phyloP scores from a whole-genome alignment of 2,329 filamentous ascomycete genomes.

The Neofusicoccum ribis region DNA sequence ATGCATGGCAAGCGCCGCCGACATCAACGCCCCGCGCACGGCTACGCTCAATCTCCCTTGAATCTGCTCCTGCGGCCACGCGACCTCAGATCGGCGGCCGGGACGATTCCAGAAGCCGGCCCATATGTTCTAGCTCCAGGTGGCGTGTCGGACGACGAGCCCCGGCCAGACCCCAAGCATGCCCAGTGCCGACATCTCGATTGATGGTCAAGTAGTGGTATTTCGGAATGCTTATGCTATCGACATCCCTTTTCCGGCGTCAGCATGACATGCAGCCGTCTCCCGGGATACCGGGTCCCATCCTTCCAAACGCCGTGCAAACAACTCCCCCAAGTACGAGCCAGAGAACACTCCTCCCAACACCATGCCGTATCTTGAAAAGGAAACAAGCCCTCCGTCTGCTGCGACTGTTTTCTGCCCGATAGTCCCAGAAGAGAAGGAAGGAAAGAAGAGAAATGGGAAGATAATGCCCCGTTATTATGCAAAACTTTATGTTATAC shows the following conservation, averaged over 20 bases:
- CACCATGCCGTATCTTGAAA: not conserved
- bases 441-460: not conserved
- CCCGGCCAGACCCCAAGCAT: not conserved
- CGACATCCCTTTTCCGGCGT: not conserved
- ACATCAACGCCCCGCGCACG: not conserved
- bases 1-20: constrained; percentile 1
- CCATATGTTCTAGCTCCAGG: not conserved
- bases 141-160: not conserved
- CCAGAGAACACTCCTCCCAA: not conserved
- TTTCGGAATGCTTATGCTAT: not conserved
- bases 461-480: not conserved
- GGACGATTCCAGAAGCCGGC: not conserved
- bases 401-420: not conserved
- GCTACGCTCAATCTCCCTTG: not conserved
- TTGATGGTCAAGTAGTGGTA: not conserved
- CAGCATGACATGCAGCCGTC: not conserved
- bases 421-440: not conserved
- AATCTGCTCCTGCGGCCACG: not conserved
- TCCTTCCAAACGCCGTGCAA: not conserved
- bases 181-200: not conserved
- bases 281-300: not conserved
- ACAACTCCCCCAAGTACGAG: not conserved
- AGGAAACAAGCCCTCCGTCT: not conserved
- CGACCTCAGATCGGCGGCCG: not conserved
- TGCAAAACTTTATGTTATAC: not conserved